Evolutionary conservation across 108 stramenopile genomes (phyloP).

Genomic region (Skeletonema grethae): DNA sequence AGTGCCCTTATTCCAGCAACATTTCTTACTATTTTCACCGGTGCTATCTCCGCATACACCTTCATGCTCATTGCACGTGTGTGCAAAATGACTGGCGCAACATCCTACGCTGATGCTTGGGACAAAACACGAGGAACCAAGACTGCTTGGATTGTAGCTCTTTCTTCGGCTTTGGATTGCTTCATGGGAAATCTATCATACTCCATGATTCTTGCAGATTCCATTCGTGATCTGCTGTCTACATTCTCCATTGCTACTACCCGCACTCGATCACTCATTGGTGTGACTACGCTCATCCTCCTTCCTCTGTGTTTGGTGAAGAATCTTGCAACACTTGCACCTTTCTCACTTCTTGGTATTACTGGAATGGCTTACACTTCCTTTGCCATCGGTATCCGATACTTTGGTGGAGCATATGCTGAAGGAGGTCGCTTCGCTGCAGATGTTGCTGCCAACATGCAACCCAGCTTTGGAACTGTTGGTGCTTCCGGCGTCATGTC

Average conservation of each 20-base stretch:
- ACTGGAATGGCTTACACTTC: constrained; percentile 91
- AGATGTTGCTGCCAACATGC: constrained; percentile 57
- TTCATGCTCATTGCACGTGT: constrained; percentile 90
- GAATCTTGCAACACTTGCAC: constrained; percentile 81
- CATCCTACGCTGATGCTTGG: constrained; percentile 93
- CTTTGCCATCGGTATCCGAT: constrained; percentile 78
- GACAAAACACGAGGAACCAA: constrained; percentile 74
- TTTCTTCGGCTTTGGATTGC: constrained; percentile 87
- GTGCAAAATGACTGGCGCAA: constrained; percentile 82
- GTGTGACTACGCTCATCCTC: constrained; percentile 80
- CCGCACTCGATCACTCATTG: constrained; percentile 62
- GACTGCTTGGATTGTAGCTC: constrained; percentile 80
- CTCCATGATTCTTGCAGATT: constrained; percentile 96
- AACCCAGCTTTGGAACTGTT: constrained; percentile 72
- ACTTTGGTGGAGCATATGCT: constrained; percentile 79
- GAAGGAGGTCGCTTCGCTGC: constrained; percentile 65
- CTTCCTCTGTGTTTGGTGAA: constrained; percentile 94
- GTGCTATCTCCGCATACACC: constrained; percentile 86
- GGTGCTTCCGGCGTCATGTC: constrained; percentile 77
- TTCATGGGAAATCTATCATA: constrained; percentile 88
- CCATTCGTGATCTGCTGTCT: constrained; percentile 70
- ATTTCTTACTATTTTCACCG: constrained; percentile 76
- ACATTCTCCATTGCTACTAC: constrained; percentile 71
- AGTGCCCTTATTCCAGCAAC: constrained; percentile 90
- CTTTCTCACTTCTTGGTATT: constrained; percentile 88